Percentiles rank a stretch among this genome's conserved stretches.
phyloP scores from a whole-genome alignment of 768 basidiomycete genomes.

The Podaxis sp. region DNA sequence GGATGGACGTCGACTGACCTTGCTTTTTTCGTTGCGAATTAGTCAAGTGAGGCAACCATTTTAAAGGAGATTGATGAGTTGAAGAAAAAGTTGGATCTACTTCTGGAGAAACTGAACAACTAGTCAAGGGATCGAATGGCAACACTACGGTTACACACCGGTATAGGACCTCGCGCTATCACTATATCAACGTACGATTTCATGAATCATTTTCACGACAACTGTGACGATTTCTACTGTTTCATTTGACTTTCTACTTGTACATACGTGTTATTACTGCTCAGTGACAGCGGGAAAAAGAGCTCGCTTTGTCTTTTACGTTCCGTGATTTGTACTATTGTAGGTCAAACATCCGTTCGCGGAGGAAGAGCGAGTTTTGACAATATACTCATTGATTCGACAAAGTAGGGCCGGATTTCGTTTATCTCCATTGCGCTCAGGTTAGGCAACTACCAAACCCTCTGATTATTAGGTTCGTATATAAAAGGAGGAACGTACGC shows the following conservation, averaged over 20 bases:
- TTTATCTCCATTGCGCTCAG: conserved; percentile 91
- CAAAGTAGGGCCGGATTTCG: conserved; percentile 88
- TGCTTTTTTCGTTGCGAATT: conserved; percentile 7
- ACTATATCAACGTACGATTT: not conserved
- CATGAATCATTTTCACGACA: not conserved
- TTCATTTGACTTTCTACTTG: not conserved
- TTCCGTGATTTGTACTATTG: not conserved
- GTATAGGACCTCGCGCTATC: not conserved
- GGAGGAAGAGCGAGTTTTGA: conserved; percentile 44
- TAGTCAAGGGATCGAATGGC: not conserved
- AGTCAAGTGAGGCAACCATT: conserved; percentile 74
- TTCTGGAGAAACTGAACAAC: conserved; percentile 28
- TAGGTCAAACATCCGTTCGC: conserved; percentile 1
- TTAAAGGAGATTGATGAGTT: conserved; percentile 62
- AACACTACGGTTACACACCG: not conserved
- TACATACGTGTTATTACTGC: not conserved
- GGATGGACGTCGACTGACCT: not conserved
- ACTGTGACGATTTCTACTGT: not conserved
- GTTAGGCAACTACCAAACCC: conserved; percentile 65
- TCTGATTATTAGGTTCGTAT: conserved; percentile 1
- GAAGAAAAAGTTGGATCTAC: conserved; percentile 41
- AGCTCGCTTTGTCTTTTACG: not conserved
- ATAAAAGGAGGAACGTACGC: conserved; percentile 44
- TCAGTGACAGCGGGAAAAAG: not conserved
- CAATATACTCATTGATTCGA: conserved; percentile 75